Evolutionary conservation across 1,284 basidiomycete species (phyloP).

Genomic region (Trametes sp.): DNA sequence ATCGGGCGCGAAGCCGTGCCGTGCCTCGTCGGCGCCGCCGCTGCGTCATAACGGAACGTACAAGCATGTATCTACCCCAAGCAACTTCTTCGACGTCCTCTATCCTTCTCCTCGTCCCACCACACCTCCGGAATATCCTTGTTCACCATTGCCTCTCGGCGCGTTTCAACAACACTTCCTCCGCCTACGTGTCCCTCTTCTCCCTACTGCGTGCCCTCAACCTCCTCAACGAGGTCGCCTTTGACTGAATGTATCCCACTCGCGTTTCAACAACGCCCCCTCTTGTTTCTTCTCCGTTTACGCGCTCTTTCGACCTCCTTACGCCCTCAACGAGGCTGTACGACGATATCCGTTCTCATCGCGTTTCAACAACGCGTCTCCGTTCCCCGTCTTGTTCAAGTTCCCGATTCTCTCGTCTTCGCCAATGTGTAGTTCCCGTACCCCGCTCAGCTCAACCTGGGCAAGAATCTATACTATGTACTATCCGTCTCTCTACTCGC

Average conservation of each 20-base stretch:
- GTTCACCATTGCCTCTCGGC: no score
- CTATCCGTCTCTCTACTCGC: neutral
- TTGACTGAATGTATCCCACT: no score
- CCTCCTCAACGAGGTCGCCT: no score
- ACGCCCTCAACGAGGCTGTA: slow-evolving; percentile 9
- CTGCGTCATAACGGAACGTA: neutral
- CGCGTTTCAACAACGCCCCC: neutral
- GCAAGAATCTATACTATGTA: no score
- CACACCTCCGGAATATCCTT: no score
- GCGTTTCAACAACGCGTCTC: neutral
- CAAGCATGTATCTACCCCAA: neutral
- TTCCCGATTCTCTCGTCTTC: neutral
- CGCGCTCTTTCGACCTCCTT: neutral
- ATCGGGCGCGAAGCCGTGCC: neutral
- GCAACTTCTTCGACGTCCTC: no score
- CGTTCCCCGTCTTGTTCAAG: neutral
- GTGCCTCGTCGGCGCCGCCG: neutral
- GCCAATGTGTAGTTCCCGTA: neutral
- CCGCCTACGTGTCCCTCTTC: no score
- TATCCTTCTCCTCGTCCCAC: no score
- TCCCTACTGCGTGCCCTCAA: neutral
- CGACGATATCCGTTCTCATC: neutral
- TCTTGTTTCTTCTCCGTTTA: neutral
- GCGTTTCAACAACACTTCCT: no score
- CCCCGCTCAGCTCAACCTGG: neutral